Base-by-base conservation (phyloP, 495 filamentous ascomycete genomes). In the Apiosordaria backusii region DNA sequence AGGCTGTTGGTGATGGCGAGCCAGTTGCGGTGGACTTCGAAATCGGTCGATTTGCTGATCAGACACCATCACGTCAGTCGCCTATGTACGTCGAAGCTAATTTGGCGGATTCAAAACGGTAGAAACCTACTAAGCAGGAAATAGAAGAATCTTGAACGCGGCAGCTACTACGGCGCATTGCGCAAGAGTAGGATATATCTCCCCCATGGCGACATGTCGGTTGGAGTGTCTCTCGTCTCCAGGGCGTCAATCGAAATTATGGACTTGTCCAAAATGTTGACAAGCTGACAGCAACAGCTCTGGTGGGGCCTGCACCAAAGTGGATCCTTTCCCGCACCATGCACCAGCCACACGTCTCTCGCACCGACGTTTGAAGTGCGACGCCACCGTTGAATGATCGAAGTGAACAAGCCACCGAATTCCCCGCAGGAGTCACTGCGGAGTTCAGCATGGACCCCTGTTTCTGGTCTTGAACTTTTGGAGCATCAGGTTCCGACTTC, bases 1-100 rank as follows among this genome's bases (percentile, higher is more conserved):
- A 97, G 82, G 25, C 90, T 97, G 79, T 96, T 84, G 2, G 95
- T 97, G 63, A 97, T 90, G 63, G 95, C 94, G 27, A 99, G 85
- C 95, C 95, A 99, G 79, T 97, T 98, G 62, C 95, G 89, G 77
- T 98, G 95, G 62, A 97, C 95, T 75, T 98, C 95, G 71, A 97
- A 99, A 75, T 99, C 95, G 67, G 94, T 98, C n/a, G 95, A 97
- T 82, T 95, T 97, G 82, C 95, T 98, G 72, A 19, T 21, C 13
- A 25, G 64, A 68, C 27, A 67, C 9, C 18, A 45, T 25, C 24
- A 61, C 50, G 62, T 68, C 61, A 64, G 63, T 15, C 19, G 9
- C 59, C 35, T 5, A 16, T 7, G 29, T 23, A 4, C 52, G n/a
- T 55, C 21, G 52, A 55, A 18, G 35, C n/a, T 10, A 55, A 55